Conservation (phyloP, 2,329 filamentous ascomycete genomes). For the Zymoseptoria passerinii region DNA sequence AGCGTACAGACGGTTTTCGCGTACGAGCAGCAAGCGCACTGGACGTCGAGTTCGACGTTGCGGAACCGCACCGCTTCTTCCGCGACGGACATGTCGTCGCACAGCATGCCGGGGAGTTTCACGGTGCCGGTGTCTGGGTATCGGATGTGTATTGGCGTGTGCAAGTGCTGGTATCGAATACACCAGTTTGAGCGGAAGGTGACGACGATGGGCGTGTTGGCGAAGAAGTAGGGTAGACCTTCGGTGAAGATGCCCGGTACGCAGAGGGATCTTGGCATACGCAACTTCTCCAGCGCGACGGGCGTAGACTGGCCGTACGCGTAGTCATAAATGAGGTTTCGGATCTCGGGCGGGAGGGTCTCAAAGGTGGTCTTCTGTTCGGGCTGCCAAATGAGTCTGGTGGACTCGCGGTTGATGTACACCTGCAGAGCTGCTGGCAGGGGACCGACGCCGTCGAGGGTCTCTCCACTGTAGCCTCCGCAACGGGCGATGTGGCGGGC, state of each 20-base stretch:
- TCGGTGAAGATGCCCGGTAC: slow-evolving; percentile 33
- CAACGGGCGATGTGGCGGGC: background rate
- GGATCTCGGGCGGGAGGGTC: background rate
- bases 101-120: background rate
- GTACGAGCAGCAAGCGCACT: slow-evolving; percentile 5
- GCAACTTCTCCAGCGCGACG: background rate
- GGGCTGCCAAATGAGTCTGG: background rate
- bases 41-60: background rate
- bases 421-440: background rate
- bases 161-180: background rate
- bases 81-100: background rate
- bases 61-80: slow-evolving; percentile 1
- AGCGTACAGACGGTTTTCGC: background rate
- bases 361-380: background rate
- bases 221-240: slow-evolving; percentile 13
- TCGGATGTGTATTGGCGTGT: background rate
- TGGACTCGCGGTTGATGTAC: background rate
- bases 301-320: background rate
- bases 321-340: slow-evolving; percentile 5
- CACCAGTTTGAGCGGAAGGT: slow-evolving; percentile 3
- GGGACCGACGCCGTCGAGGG: too few species aligned
- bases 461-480: too few species aligned
- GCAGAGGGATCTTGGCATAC: slow-evolving; percentile 1
- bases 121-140: slow-evolving; percentile 2
- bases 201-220: slow-evolving; percentile 3